Conservation (phyloP, 345 rosid genomes). For the Barbarea vulgaris region DNA sequence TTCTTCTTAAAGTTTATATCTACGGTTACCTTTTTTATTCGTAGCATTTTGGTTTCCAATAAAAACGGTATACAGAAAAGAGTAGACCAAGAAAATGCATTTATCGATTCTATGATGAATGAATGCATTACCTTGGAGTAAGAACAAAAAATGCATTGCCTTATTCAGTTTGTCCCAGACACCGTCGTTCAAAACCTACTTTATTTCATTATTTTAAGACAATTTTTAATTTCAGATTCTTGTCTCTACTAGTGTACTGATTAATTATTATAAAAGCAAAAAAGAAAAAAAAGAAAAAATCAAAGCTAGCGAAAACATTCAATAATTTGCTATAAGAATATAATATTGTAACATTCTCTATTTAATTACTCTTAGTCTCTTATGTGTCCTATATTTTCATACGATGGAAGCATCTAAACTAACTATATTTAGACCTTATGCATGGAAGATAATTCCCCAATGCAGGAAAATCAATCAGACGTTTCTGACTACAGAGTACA, state of each 20-base stretch:
- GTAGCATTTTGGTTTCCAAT: slow-evolving; percentile 1
- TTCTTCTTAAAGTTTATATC: slow-evolving; percentile 1
- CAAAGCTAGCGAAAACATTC: neutral
- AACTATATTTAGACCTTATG: neutral
- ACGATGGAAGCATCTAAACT: neutral
- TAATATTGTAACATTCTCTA: neutral
- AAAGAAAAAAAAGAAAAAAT: neutral
- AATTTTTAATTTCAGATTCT: neutral
- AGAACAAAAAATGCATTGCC: neutral
- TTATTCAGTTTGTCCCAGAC: neutral
- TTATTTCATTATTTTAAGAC: neutral
- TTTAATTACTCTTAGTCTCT: neutral
- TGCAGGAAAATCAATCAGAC: neutral
- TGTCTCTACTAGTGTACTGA: neutral
- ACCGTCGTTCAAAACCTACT: neutral
- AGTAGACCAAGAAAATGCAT: neutral
- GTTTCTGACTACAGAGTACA: neutral
- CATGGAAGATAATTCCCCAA: neutral
- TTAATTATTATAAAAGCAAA: neutral
- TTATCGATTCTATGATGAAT: slow-evolving; percentile 2
- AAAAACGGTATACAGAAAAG: neutral
- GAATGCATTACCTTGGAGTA: neutral
- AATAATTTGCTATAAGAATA: neutral
- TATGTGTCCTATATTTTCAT: neutral
- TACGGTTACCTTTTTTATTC: slow-evolving; percentile 3